Conservation (phyloP, 495 filamentous ascomycete genomes). For the Penicillium riverlandense region DNA sequence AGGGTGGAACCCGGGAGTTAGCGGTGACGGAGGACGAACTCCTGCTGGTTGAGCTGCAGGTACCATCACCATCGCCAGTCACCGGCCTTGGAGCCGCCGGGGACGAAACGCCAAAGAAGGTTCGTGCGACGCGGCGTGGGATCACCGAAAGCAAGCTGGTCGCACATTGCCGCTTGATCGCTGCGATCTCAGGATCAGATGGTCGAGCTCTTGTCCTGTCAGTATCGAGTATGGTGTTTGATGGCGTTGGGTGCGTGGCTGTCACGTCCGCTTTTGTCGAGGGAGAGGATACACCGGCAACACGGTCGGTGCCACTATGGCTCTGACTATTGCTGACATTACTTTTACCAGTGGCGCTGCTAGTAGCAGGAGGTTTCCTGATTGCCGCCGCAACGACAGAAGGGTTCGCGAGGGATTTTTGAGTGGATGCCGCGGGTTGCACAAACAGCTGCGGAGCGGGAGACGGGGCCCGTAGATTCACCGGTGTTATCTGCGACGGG, state of each 20-base stretch:
- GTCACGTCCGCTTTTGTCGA: not conserved
- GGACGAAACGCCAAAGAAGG: conserved; percentile 27
- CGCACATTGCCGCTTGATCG: conserved; percentile 52
- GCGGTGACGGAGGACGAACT: conserved; percentile 7
- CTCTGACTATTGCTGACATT: not conserved
- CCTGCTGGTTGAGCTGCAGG: conserved; percentile 19
- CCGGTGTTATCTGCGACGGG: conserved; percentile 10
- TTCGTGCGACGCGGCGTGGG: conserved; percentile 31
- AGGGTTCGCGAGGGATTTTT: conserved; percentile 6
- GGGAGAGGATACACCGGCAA: too few species aligned
- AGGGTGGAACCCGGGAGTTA: conserved; percentile 5
- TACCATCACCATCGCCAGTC: conserved; percentile 13
- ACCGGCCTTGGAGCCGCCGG: conserved; percentile 2
- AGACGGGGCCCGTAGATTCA: conserved; percentile 13
- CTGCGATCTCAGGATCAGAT: conserved; percentile 33
- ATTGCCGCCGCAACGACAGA: conserved; percentile 1
- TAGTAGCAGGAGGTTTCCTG: not conserved
- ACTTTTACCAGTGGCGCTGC: conserved; percentile 7
- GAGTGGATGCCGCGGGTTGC: conserved; percentile 16
- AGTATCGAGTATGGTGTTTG: not conserved
- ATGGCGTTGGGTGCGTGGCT: conserved; percentile 4
- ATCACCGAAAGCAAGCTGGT: conserved; percentile 40
- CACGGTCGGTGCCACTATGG: not conserved
- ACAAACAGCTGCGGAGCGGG: conserved; percentile 23
- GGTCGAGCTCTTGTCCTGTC: conserved; percentile 10